Conservation (phyloP, 208 protist genomes). For the Leishmania amazonensis region DNA sequence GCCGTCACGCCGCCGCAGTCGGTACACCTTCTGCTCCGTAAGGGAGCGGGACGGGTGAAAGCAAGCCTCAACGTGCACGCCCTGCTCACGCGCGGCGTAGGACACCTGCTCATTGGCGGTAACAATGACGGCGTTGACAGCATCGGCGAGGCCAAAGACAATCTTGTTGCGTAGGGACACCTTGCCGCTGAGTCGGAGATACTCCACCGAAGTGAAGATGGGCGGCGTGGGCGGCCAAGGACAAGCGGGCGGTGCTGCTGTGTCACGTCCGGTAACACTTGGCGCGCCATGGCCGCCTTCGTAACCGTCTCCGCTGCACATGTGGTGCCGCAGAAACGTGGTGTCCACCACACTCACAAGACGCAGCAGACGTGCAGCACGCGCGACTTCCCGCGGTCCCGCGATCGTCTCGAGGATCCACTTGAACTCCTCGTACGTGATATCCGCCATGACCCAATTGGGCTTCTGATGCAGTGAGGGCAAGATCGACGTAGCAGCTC, state of each 20-base stretch:
- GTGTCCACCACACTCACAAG: constrained; percentile 51
- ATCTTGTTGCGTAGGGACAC: constrained; percentile 57
- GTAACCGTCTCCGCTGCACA: not conserved
- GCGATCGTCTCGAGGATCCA: constrained; percentile 84
- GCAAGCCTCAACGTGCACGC: constrained; percentile 36
- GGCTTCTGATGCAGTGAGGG: constrained; percentile 4
- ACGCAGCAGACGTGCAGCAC: constrained; percentile 48
- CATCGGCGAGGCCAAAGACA: constrained; percentile 68
- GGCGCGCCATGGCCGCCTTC: not conserved
- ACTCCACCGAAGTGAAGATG: constrained; percentile 24
- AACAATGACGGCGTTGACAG: constrained; percentile 46
- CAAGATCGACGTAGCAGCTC: not conserved
- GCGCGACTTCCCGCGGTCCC: constrained; percentile 56
- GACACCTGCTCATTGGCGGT: constrained; percentile 66
- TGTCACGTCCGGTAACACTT: not conserved
- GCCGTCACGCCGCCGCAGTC: constrained; percentile 40
- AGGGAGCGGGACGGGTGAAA: constrained; percentile 72
- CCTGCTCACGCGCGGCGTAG: constrained; percentile 45
- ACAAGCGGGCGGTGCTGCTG: not conserved
- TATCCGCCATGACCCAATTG: constrained; percentile 76
- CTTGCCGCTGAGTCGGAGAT: constrained; percentile 32
- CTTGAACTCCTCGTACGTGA: constrained; percentile 68
- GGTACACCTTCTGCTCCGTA: constrained; percentile 63
- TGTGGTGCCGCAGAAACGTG: constrained; percentile 22
- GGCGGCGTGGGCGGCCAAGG: not conserved